These are phyloP conservation scores for Uncinocarpus reesii DNA, from an alignment of 2,329 filamentous ascomycete species.

Conservation along the genomic window DNA sequence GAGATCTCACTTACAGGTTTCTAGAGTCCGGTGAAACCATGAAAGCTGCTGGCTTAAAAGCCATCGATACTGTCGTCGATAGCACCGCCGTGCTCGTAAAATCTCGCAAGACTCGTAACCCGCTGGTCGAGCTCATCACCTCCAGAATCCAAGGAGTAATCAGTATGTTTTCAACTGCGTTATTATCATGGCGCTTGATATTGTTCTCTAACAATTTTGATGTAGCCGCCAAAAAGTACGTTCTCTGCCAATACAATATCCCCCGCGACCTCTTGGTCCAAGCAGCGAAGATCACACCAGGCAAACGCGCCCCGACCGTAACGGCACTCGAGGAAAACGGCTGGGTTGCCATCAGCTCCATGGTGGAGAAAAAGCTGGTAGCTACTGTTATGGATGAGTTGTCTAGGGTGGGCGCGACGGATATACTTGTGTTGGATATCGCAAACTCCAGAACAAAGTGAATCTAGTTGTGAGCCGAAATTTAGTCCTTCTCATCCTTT, in stretches of 20 bases:
- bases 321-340: slow-evolving; percentile 78
- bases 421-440: slow-evolving; percentile 77
- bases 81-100: slow-evolving; percentile 86
- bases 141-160: slow-evolving; percentile 88
- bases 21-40: slow-evolving; percentile 96
- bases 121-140: slow-evolving; percentile 72
- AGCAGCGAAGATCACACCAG: slow-evolving; percentile 73
- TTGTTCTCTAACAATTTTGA: not conserved
- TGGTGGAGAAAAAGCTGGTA: slow-evolving; percentile 83
- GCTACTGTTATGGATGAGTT: slow-evolving; percentile 80
- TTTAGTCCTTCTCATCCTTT: not conserved
- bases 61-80: slow-evolving; percentile 86
- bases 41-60: slow-evolving; percentile 85
- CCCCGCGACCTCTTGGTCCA: slow-evolving; percentile 55
- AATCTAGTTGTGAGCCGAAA: not conserved
- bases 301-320: slow-evolving; percentile 84
- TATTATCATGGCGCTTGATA: no score
- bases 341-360: slow-evolving; percentile 89
- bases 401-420: slow-evolving; percentile 63
- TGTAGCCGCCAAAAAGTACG: slow-evolving; percentile 72
- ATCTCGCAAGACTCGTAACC: slow-evolving; percentile 71
- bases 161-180: slow-evolving; percentile 37
- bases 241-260: slow-evolving; percentile 95
- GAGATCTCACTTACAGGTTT: not conserved
- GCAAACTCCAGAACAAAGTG: slow-evolving; percentile 58